Percentiles rank a stretch among this genome's conserved stretches.
Evolutionary conservation across 192 early-diverging fungal species (phyloP).

Genomic region (Coemansia sp.): DNA sequence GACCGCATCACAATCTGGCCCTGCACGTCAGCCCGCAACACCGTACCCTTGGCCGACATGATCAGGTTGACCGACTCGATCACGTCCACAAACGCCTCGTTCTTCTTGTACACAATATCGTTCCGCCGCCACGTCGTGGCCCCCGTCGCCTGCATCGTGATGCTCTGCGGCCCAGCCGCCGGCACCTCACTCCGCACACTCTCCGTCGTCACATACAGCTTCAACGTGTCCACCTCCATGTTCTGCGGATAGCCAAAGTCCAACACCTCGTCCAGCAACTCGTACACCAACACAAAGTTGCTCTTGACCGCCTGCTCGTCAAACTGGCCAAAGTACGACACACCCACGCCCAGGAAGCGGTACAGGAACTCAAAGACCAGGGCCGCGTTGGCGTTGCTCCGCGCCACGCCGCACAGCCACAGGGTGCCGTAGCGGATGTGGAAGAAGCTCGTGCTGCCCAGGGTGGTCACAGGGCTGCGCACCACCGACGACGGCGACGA

Average conservation of each 20-base stretch:
- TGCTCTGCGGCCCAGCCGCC: slow-evolving; percentile 57
- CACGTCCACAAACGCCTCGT: slow-evolving; percentile 98
- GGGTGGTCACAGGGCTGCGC: slow-evolving; percentile 73
- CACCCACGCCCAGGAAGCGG: slow-evolving; percentile 62
- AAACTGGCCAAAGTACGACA: slow-evolving; percentile 74
- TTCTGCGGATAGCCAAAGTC: slow-evolving; percentile 88
- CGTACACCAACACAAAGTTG: slow-evolving; percentile 85
- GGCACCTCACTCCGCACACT: slow-evolving; percentile 65
- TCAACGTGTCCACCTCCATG: slow-evolving; percentile 74
- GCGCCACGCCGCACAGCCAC: slow-evolving; percentile 77
- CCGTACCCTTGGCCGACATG: slow-evolving; percentile 81
- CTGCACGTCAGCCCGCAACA: slow-evolving; percentile 81
- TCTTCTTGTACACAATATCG: slow-evolving; percentile 95
- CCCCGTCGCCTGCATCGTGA: slow-evolving; percentile 95
- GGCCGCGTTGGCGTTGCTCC: slow-evolving; percentile 74
- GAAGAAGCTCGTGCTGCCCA: slow-evolving; percentile 91
- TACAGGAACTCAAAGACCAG: slow-evolving; percentile 79
- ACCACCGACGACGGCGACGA: slow-evolving; percentile 74
- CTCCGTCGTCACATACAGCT: slow-evolving; percentile 83
- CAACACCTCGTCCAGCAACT: slow-evolving; percentile 78
- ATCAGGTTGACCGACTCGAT: slow-evolving; percentile 94
- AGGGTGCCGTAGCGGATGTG: slow-evolving; percentile 96
- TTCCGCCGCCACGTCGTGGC: slow-evolving; percentile 88
- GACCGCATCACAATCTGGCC: slow-evolving; percentile 91
- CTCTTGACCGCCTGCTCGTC: slow-evolving; percentile 80